phyloP scores from a whole-genome alignment of 129 eudicot genomes.

The Arctium minus region DNA sequence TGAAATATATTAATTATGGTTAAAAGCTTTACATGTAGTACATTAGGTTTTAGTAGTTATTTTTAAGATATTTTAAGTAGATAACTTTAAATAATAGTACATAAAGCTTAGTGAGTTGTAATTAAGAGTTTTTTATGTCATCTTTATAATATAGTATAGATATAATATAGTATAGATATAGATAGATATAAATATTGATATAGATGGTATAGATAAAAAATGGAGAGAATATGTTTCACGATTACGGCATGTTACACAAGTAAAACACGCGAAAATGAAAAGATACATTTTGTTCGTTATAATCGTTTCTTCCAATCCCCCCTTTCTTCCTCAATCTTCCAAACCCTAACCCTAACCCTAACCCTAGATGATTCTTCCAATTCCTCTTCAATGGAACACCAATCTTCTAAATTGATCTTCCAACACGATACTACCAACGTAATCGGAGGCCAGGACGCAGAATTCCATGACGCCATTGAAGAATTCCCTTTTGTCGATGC shows the following conservation, averaged over 20 bases:
- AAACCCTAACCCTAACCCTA: constrained; percentile 21
- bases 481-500: constrained; percentile 50
- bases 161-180: too few relatives aligned
- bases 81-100: too few relatives aligned
- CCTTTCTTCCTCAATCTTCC: constrained; percentile 14
- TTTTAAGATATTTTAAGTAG: too few relatives aligned
- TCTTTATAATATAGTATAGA: too few relatives aligned
- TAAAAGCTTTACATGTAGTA: too few relatives aligned
- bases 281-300: background rate
- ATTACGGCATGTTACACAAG: background rate
- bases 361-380: background rate
- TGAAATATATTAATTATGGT: too few relatives aligned
- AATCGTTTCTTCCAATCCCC: background rate
- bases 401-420: constrained; percentile 15
- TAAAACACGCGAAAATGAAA: background rate
- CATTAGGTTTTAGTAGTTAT: too few relatives aligned
- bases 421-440: background rate
- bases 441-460: constrained; percentile 16
- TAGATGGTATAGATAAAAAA: background rate
- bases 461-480: constrained; percentile 44
- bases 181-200: too few relatives aligned
- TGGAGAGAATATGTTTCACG: background rate
- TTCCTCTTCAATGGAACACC: constrained; percentile 37
- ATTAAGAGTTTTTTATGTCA: too few relatives aligned
- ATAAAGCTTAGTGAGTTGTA: too few relatives aligned